These are phyloP conservation scores for Venturia aucupariae DNA, from an alignment of 2,329 filamentous ascomycete species.

Conservation along the genomic window DNA sequence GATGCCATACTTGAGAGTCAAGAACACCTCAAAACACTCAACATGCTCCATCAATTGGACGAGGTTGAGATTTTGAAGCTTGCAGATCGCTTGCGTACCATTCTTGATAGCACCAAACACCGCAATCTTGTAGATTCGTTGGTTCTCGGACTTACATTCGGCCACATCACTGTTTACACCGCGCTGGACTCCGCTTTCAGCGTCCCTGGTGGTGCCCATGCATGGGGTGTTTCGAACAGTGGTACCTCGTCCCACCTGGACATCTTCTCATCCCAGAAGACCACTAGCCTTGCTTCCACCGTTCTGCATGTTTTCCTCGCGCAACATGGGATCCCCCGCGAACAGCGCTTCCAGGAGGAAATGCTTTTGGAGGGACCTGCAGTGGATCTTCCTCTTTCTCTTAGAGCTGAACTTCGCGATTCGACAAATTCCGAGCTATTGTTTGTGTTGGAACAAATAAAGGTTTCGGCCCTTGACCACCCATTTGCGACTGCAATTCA, in stretches of 20 bases:
- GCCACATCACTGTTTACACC: neutral
- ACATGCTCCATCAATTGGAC: conserved; percentile 6
- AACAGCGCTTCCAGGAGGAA: conserved; percentile 5
- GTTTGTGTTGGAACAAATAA: conserved; percentile 5
- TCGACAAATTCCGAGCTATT: conserved; percentile 4
- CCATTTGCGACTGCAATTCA: neutral
- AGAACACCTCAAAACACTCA: neutral
- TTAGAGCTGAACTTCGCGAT: neutral
- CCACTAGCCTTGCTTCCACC: neutral
- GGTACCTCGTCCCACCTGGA: neutral
- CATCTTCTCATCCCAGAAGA: conserved; percentile 7
- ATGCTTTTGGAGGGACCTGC: neutral
- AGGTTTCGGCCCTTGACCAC: neutral
- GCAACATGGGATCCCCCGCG: neutral
- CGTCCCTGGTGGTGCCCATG: neutral
- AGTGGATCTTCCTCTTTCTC: neutral
- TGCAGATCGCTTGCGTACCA: neutral
- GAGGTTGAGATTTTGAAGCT: conserved; percentile 8
- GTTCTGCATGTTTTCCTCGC: conserved; percentile 8
- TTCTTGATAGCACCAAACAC: neutral
- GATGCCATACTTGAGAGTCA: neutral
- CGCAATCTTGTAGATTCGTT: neutral
- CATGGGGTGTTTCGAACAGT: conserved; percentile 5
- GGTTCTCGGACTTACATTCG: neutral
- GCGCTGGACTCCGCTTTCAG: conserved; percentile 4